These are phyloP conservation scores for Monilinia vaccinii-corymbosi DNA, from an alignment of 2,329 filamentous ascomycete species.

Conservation along the genomic window DNA sequence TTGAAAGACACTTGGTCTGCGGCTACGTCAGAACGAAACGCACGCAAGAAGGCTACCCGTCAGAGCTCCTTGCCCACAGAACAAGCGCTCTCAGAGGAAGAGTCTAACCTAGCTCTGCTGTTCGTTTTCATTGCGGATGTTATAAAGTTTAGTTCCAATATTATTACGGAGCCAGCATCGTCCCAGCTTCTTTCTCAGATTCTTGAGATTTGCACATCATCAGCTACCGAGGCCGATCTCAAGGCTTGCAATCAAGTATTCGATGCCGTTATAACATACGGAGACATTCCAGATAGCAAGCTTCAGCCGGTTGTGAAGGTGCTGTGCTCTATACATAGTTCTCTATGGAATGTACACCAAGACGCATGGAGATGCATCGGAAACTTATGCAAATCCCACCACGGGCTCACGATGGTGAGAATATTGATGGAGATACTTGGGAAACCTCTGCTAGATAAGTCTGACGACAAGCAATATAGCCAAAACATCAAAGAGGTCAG, in stretches of 20 bases:
- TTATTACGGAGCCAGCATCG: conserved; percentile 53
- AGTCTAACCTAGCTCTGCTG: conserved; percentile 52
- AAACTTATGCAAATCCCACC: conserved; percentile 64
- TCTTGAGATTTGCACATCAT: conserved; percentile 59
- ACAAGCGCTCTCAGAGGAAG: conserved; percentile 39
- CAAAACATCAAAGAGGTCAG: conserved; percentile 48
- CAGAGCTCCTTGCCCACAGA: conserved; percentile 31
- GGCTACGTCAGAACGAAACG: conserved; percentile 44
- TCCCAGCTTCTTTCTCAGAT: conserved; percentile 52
- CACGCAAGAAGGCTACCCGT: conserved; percentile 41
- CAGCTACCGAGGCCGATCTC: conserved; percentile 55
- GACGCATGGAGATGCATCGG: conserved; percentile 61
- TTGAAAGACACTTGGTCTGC: conserved; percentile 46
- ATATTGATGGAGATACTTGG: conserved; percentile 55
- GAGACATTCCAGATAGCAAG: conserved; percentile 54
- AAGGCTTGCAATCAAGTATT: conserved; percentile 58
- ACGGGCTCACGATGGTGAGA: conserved; percentile 59
- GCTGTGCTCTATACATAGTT: conserved; percentile 61
- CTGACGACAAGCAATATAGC: conserved; percentile 34
- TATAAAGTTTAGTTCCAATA: conserved; percentile 67
- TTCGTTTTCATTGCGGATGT: conserved; percentile 59
- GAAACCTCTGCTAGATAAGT: conserved; percentile 37
- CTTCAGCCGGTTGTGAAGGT: conserved; percentile 60
- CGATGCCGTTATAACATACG: conserved; percentile 63
- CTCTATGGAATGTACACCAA: conserved; percentile 51